A percentile compares a stretch with the other conserved stretches of the same genome.
phyloP scores from a whole-genome alignment of 2,329 filamentous ascomycete genomes.

The Cladosporium sphaerospermum region DNA sequence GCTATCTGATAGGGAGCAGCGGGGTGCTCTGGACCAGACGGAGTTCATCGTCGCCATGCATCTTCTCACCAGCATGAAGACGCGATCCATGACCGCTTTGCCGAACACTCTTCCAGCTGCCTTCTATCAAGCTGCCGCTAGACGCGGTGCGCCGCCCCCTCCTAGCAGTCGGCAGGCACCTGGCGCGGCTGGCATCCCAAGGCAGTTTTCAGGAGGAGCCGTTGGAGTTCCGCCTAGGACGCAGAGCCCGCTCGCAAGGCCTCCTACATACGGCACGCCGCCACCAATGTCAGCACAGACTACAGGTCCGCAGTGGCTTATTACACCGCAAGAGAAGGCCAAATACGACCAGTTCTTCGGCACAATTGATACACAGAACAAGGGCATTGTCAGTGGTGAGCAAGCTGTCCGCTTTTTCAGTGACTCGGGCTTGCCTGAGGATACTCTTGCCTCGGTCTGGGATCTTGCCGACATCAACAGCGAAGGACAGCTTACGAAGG shows the following conservation, averaged over 20 bases:
- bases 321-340: conserved; percentile 75
- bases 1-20: conserved; percentile 86
- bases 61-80: conserved; percentile 84
- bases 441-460: conserved; percentile 90
- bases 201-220: conserved; percentile 67
- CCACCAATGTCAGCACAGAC: conserved; percentile 46
- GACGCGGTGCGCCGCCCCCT: conserved; percentile 50
- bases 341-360: conserved; percentile 84
- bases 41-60: conserved; percentile 99
- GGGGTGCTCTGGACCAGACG: conserved; percentile 75
- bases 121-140: conserved; percentile 82
- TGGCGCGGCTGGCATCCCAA: conserved; percentile 57
- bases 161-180: conserved; percentile 34
- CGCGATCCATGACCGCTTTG: conserved; percentile 69
- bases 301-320: conserved; percentile 68
- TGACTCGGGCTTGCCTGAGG: conserved; percentile 83
- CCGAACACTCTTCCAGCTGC: conserved; percentile 76
- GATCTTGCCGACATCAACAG: conserved; percentile 92
- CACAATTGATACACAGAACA: conserved; percentile 71
- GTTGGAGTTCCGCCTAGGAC: conserved; percentile 46
- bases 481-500: conserved; percentile 73
- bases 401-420: conserved; percentile 92
- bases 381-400: conserved; percentile 84
- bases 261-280: conserved; percentile 43
- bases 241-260: conserved; percentile 53